Base-by-base conservation (phyloP, 495 filamentous ascomycete species). In the Cudoniella acicularis region DNA sequence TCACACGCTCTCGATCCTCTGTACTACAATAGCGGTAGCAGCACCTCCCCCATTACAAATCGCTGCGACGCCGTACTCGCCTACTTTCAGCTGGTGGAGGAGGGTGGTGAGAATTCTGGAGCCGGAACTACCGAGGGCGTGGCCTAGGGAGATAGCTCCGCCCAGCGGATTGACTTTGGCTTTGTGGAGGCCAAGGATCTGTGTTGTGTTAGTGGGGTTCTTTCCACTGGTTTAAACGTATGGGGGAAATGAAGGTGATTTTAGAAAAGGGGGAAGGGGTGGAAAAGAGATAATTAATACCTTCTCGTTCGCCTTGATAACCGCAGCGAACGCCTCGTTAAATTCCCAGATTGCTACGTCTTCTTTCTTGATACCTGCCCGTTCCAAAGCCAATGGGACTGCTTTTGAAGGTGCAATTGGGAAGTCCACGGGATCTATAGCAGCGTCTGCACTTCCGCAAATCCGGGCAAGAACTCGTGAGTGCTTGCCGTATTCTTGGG, bases 1-100 rank as follows among this genome's bases (percentile, higher is more conserved):
- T 68, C 49, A 84, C 62, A 88, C 86, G 55, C 77, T 80, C 40
- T 90, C 87, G 52, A 97, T 78, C 52, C 88, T 85, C 76, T 97
- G 91, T 47, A 98, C 90, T 45, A 98, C 90, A 73, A 98, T 85
- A 0, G 91, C 93, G 20, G 88, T 92, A 1, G 92, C 90, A 4
- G 91, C 93, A 47, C 93, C 93, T 17, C 94, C 94, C 46, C 94
- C 94, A 65, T 98, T 98, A 74, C 94, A 98, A 58, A 98, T 96
- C 10, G 93, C 93, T 17, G 91, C 94, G 54, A 92, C 87, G 20
- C 94, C 94, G 70, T 96, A 97, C 76, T 98, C 89, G 17, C 92
- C 94, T 27, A 86, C 83, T 73, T 93, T 85, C 53, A 98, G 77
- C 70, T 92, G 89, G 71, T 98, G 94, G 54, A 98, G 79, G 51